These are phyloP conservation scores for Sextonia rubra DNA, from an alignment of 164 flowering plant genomes.

Conservation along the genomic window DNA sequence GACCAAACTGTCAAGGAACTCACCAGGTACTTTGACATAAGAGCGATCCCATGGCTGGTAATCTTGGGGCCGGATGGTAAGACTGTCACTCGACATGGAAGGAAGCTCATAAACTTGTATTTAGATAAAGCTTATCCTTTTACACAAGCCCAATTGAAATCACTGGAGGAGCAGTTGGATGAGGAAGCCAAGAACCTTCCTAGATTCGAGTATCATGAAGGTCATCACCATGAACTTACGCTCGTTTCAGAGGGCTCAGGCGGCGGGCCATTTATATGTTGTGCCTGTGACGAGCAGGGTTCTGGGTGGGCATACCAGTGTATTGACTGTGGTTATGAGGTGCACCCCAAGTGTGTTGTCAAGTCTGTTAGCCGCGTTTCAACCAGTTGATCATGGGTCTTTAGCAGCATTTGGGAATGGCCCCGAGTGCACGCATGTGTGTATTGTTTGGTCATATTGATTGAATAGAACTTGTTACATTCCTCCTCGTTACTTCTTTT, in stretches of 20 bases:
- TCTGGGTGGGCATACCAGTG: conserved; percentile 80
- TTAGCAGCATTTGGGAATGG: not conserved
- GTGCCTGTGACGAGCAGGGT: conserved; percentile 84
- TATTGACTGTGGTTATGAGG: conserved; percentile 82
- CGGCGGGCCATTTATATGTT: conserved; percentile 82
- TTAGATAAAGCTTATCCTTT: conserved; percentile 69
- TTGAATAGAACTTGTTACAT: not conserved
- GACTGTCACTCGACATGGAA: conserved; percentile 61
- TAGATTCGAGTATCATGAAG: conserved; percentile 34
- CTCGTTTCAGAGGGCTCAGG: conserved; percentile 64
- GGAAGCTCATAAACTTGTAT: conserved; percentile 64
- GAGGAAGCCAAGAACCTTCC: conserved; percentile 72
- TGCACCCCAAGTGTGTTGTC: conserved; percentile 65
- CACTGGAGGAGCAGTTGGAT: conserved; percentile 51
- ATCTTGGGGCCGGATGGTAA: conserved; percentile 79
- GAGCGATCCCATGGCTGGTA: conserved; percentile 56
- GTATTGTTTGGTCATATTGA: not conserved
- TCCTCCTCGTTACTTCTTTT: no score
- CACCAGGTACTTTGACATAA: conserved; percentile 53
- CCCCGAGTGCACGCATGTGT: not conserved
- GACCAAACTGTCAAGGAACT: conserved; percentile 42
- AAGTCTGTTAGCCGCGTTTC: conserved; percentile 5
- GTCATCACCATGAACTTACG: conserved; percentile 57
- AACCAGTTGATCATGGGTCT: not conserved
- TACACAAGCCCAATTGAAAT: conserved; percentile 40